A percentile compares a stretch with the other conserved stretches of the same genome.
These are phyloP conservation scores for grape (Vitis vinifera) DNA, from an alignment of 164 flowering plant species.

Conservation along the genomic window DNA sequence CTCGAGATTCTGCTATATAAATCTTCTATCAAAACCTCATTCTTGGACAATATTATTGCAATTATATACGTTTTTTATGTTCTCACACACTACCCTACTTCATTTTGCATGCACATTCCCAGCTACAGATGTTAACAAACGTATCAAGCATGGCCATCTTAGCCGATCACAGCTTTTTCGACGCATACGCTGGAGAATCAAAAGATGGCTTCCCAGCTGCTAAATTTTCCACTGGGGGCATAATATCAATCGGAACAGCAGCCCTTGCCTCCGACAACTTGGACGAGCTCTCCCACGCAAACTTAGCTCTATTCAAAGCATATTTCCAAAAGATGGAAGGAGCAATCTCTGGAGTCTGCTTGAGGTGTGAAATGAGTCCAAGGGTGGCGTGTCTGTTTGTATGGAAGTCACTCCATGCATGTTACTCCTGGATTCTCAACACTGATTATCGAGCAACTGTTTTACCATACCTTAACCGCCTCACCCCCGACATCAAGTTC, in stretches of 20 bases:
- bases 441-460: slow-evolving; percentile 28
- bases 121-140: slow-evolving; percentile 38
- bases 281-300: slow-evolving; percentile 33
- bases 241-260: slow-evolving; percentile 30
- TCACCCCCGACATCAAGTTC: slow-evolving; percentile 37
- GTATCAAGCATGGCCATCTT: slow-evolving; percentile 47
- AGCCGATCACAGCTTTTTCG: slow-evolving; percentile 43
- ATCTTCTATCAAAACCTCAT: too few relatives aligned
- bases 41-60: too few relatives aligned
- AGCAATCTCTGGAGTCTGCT: slow-evolving; percentile 39
- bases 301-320: slow-evolving; percentile 41
- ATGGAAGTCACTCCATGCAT: slow-evolving; percentile 55
- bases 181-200: slow-evolving; percentile 63
- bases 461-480: slow-evolving; percentile 33
- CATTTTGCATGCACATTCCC: not conserved
- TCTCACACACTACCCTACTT: not conserved
- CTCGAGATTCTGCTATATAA: too few relatives aligned
- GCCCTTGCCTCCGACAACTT: slow-evolving; percentile 14
- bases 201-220: slow-evolving; percentile 40
- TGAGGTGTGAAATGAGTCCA: slow-evolving; percentile 27
- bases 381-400: slow-evolving; percentile 36
- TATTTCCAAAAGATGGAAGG: slow-evolving; percentile 49
- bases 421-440: slow-evolving; percentile 51
- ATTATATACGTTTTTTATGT: not conserved
- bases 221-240: slow-evolving; percentile 46